A percentile compares a stretch with the other conserved stretches of the same genome.
These are phyloP conservation scores for Amanita subjunquillea DNA, from an alignment of 768 basidiomycete genomes.

Conservation along the genomic window DNA sequence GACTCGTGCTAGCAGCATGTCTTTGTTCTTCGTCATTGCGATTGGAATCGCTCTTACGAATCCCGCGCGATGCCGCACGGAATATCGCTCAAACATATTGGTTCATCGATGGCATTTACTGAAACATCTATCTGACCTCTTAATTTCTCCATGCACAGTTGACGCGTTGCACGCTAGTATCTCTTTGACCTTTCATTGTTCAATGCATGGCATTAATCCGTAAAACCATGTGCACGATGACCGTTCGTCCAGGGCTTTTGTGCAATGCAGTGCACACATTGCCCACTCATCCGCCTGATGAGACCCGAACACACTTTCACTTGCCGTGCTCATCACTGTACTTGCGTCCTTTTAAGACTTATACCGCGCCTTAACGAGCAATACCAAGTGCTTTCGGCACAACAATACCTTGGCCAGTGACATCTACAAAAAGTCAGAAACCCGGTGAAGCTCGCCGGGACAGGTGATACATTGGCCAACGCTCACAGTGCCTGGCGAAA, in stretches of 20 bases:
- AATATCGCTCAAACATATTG: background rate
- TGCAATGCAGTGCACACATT: too few species aligned
- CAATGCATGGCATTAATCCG: conserved; percentile 1
- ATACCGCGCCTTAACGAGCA: conserved; percentile 68
- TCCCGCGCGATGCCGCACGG: background rate
- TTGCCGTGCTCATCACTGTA: conserved; percentile 34
- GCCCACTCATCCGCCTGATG: too few species aligned
- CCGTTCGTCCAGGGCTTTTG: too few species aligned
- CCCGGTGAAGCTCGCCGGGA: too few species aligned
- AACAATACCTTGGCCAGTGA: conserved; percentile 85
- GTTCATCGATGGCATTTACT: conserved; percentile 1
- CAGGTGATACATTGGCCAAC: too few species aligned
- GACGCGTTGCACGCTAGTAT: conserved; percentile 1
- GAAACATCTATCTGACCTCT: background rate
- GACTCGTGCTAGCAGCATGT: conserved; percentile 6
- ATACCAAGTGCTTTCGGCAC: conserved; percentile 73
- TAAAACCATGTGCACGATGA: too few species aligned
- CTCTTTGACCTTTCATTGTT: background rate
- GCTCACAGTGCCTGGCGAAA: too few species aligned
- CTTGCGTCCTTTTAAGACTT: conserved; percentile 44
- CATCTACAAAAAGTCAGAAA: too few species aligned
- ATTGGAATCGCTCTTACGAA: background rate
- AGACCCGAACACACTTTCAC: too few species aligned
- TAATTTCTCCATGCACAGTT: conserved; percentile 5
- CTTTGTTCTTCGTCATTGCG: background rate